Evolutionary conservation across 2,329 filamentous ascomycete species (phyloP), one percentile per base, ranked within the genome.

Genomic region (Capronia coronata): DNA sequence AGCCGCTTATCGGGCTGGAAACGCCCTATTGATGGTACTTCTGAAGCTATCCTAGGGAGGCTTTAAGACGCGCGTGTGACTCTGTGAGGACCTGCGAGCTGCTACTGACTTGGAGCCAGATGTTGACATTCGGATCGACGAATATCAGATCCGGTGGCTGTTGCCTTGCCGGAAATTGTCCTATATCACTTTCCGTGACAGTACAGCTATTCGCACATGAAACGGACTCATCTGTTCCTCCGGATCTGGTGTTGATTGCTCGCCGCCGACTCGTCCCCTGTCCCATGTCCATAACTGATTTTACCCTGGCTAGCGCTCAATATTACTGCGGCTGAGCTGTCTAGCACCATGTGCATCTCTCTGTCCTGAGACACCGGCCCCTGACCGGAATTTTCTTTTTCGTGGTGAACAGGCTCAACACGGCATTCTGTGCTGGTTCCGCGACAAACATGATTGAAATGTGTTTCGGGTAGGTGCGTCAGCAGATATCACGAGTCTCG

Each of bases 391-490:
- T n/a, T n/a, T n/a, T n/a, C n/a, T n/a, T n/a, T n/a, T n/a, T n/a
- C n/a, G n/a, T n/a, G n/a, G n/a, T n/a, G n/a, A n/a, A n/a, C n/a
- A n/a, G n/a, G n/a, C n/a, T n/a, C n/a, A n/a, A n/a, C n/a, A n/a
- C n/a, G n/a, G n/a, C n/a, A n/a, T n/a, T n/a, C n/a, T n/a, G n/a
- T n/a, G n/a, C n/a, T n/a, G n/a, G n/a, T n/a, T n/a, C n/a, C n/a
- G n/a, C n/a, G n/a, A 30, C 22, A n/a, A 14, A 29, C 38, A 21
- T 25, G 13, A 34, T 23, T 38, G 40, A 50, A 29, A 27, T 35
- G 19, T 49, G 45, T 52, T 46, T 52, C 50, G 45, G 50, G 42
- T 21, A 46, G 34, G 22, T 48, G 37, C 50, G 46, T 49, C 32
- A 21, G 35, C 34, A 22, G 13, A 19, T n/a, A 3, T 19, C 16